These are phyloP conservation scores for Cyanodermella asteris DNA, from an alignment of 2,329 filamentous ascomycete species.

Conservation along the genomic window DNA sequence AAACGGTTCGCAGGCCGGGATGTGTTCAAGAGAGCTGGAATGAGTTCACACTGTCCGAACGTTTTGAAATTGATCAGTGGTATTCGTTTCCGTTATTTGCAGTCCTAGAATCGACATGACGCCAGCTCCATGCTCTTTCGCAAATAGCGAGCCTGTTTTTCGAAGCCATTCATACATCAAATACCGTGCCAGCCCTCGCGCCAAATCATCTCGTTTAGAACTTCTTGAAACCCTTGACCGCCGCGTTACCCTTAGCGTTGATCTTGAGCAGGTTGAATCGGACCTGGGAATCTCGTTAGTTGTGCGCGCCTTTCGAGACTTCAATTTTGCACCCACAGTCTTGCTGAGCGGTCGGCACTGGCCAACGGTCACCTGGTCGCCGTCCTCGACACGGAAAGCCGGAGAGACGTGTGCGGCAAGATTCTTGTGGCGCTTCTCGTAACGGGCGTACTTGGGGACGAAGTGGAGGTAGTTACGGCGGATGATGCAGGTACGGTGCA, in stretches of 20 bases:
- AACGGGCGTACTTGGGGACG: constrained; percentile 98
- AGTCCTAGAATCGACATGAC: too few species aligned
- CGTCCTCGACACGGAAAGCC: constrained; percentile 99
- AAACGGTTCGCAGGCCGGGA: too few species aligned
- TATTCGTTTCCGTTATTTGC: too few species aligned
- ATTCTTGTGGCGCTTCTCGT: constrained; percentile 99
- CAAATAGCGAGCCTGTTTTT: too few species aligned
- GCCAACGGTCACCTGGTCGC: constrained; percentile 97
- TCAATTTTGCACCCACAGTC: constrained; percentile 53
- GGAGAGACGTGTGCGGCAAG: constrained; percentile 95
- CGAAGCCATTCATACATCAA: too few species aligned
- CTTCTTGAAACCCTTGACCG: constrained; percentile 95
- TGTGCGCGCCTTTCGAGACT: neutral
- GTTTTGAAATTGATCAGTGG: too few species aligned
- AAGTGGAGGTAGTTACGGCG: constrained; percentile 99
- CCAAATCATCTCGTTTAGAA: constrained; percentile 44
- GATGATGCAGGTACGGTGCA: constrained; percentile 99
- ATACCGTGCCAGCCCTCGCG: constrained; percentile 12
- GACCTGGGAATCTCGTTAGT: constrained; percentile 32
- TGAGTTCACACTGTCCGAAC: too few species aligned
- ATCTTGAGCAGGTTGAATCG: constrained; percentile 99
- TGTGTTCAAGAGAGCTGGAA: too few species aligned
- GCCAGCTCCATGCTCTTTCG: too few species aligned
- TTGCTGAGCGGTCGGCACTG: constrained; percentile 99
- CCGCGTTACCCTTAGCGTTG: constrained; percentile 89